Conservation (phyloP, 768 basidiomycete species). For the Pilatotrama ljubarskyi region DNA sequence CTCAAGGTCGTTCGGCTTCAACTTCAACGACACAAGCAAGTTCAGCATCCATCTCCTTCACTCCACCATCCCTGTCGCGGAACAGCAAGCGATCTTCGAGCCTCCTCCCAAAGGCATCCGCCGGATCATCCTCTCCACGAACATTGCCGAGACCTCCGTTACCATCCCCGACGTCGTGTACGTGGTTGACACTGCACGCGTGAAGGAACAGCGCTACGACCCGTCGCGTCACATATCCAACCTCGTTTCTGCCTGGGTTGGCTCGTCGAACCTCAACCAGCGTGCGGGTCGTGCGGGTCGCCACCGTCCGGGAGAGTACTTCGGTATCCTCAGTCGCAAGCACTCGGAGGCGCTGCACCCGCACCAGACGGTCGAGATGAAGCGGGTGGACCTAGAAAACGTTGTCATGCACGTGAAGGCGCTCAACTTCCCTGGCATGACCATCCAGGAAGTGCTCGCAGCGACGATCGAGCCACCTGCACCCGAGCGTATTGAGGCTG, state of each 20-base stretch:
- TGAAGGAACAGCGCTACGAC: slow-evolving; percentile 90
- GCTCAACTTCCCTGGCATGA: slow-evolving; percentile 81
- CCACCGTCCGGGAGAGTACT: slow-evolving; percentile 90
- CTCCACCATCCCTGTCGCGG: slow-evolving; percentile 83
- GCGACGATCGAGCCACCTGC: slow-evolving; percentile 90
- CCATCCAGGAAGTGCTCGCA: slow-evolving; percentile 83
- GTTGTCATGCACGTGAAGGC: slow-evolving; percentile 98
- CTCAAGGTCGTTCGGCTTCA: slow-evolving; percentile 49
- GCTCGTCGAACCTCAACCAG: slow-evolving; percentile 86
- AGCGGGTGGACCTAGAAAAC: slow-evolving; percentile 83
- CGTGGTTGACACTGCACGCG: slow-evolving; percentile 85
- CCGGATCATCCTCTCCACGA: slow-evolving; percentile 89
- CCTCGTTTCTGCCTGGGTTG: slow-evolving; percentile 89
- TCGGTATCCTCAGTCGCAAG: slow-evolving; percentile 69
- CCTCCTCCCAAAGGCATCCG: slow-evolving; percentile 76
- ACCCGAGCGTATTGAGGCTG: slow-evolving; percentile 69
- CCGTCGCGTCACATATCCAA: slow-evolving; percentile 87
- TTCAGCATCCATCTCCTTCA: slow-evolving; percentile 82
- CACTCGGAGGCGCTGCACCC: slow-evolving; percentile 64
- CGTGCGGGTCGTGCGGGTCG: slow-evolving; percentile 91
- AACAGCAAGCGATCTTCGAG: slow-evolving; percentile 89
- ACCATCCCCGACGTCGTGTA: slow-evolving; percentile 96
- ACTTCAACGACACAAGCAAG: slow-evolving; percentile 58
- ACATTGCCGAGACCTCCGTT: slow-evolving; percentile 93
- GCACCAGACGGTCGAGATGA: slow-evolving; percentile 95